phyloP scores from a whole-genome alignment of 805 yeast species.

The Candida multigemmis region DNA sequence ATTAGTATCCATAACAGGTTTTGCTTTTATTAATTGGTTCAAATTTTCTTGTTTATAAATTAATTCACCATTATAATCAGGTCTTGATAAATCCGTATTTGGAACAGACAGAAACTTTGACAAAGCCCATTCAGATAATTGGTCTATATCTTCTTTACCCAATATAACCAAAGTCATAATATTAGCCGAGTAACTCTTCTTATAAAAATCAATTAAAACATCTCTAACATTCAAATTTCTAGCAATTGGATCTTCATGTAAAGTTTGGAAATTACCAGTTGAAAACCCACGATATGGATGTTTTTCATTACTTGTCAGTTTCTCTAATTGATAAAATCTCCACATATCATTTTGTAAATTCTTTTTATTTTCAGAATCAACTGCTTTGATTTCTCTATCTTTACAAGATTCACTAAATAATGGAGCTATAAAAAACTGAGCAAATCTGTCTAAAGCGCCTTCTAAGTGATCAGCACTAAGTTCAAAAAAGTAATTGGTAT shows the following conservation, averaged over 20 bases:
- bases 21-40: constrained; percentile 50
- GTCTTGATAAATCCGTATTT: constrained; percentile 36
- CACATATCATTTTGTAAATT: constrained; percentile 84
- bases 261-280: constrained; percentile 78
- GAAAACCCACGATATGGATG: constrained; percentile 88
- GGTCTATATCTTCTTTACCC: constrained; percentile 72
- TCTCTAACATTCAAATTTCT: constrained; percentile 70
- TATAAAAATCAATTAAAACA: constrained; percentile 68
- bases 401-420: constrained; percentile 66
- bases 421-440: constrained; percentile 87
- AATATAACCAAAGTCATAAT: constrained; percentile 80
- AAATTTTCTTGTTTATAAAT: constrained; percentile 44
- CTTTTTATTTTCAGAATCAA: constrained; percentile 92
- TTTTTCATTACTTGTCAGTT: constrained; percentile 55
- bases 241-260: constrained; percentile 54
- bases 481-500: constrained; percentile 88
- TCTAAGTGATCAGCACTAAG: constrained; percentile 64
- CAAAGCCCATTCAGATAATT: constrained; percentile 61
- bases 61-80: constrained; percentile 33
- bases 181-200: constrained; percentile 69
- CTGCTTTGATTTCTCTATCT: constrained; percentile 90
- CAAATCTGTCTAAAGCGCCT: constrained; percentile 87
- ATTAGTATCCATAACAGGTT: constrained; percentile 77
- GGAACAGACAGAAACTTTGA: constrained; percentile 57
- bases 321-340: constrained; percentile 82